Base-by-base conservation (phyloP, 768 basidiomycete genomes). In the Boletus rubroflammeus region DNA sequence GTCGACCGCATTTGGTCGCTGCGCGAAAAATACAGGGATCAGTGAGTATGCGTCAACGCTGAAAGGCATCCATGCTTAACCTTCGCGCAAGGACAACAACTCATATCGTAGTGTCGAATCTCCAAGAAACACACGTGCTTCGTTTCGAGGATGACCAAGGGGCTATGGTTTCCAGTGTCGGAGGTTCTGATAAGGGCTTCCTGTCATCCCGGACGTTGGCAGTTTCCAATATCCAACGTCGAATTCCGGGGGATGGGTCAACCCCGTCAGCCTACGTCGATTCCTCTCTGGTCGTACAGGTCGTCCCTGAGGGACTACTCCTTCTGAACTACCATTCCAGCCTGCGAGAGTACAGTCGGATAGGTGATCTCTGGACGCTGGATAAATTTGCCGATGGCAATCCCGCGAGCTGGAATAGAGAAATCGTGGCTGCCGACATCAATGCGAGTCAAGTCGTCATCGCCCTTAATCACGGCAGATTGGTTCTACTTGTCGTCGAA, bases 371-470 rank as follows among this genome's bases (percentile, higher is more conserved):
- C n/a, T 83, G 80, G 76, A 67, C 63, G 1, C 65, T 72, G 17
- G 62, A 71, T 41, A 71, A 62, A 51, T 58, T 70, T 36, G 40
- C 62, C 5, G 65, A 63, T 31, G 55, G 56, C 17, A 62, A 55
- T 43, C 35, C 47, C 57, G 55, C 53, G 28, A 50, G 40, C 35
- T 67, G 62, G 71, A 59, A 60, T 41, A 66, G 72, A 19, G 79
- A 83, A 56, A 77, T 92, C 43, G 84, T 89, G 9, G 81, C 82
- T 10, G 90, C 89, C 3, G 80, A 80, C 54, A 70, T 88, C 57
- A 92, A 86, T 67, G 69, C 82, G 1, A 85, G 82, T 52, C 88
- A 90, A 68, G 72, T 88, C 36, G 72, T 82, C 5, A 62, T 93
- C 31, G 89, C 81, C 4, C 62, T 87, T 45, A 78, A 68, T 47